These are phyloP conservation scores for Colletotrichum plurivorum DNA, from an alignment of 2,329 filamentous ascomycete genomes.

Conservation along the genomic window DNA sequence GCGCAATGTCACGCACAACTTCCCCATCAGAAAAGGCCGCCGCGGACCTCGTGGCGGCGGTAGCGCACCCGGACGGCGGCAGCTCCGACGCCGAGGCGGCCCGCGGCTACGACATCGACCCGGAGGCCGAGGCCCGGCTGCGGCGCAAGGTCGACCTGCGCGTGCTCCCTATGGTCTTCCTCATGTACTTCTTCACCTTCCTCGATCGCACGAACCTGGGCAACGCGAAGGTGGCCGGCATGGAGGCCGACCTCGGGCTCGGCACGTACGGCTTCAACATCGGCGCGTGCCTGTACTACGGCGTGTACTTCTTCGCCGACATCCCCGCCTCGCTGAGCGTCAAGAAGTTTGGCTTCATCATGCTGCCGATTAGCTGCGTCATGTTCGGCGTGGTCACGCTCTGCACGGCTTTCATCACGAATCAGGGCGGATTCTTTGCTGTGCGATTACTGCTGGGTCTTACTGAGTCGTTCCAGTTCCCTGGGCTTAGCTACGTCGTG, in stretches of 20 bases:
- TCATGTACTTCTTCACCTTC: constrained; percentile 69
- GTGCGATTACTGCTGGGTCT: constrained; percentile 73
- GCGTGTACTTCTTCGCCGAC: constrained; percentile 43
- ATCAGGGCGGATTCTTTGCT: constrained; percentile 60
- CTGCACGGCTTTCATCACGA: constrained; percentile 71
- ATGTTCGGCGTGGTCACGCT: constrained; percentile 72
- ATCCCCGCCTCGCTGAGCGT: constrained; percentile 42
- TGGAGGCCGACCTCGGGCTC: constrained; percentile 57
- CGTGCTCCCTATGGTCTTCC: constrained; percentile 64
- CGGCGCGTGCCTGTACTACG: constrained; percentile 43
- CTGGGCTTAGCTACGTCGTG: constrained; percentile 77
- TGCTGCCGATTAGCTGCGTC: constrained; percentile 51
- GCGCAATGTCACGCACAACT: constrained; percentile 5
- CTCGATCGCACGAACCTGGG: constrained; percentile 65
- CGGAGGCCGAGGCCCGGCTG: constrained; percentile 39
- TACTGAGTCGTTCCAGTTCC: constrained; percentile 76
- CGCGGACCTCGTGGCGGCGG: not conserved
- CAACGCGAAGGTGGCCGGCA: constrained; percentile 62
- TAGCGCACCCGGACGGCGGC: not conserved
- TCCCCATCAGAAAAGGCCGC: constrained; percentile 14
- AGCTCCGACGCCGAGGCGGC: constrained; percentile 39
- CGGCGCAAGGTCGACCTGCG: constrained; percentile 50
- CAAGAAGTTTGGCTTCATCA: constrained; percentile 41
- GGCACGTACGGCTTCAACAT: constrained; percentile 47
- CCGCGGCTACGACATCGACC: constrained; percentile 41